Percentiles rank a stretch among this genome's conserved stretches.
Evolutionary conservation across 352 stramenopile species (phyloP).

Genomic region (Thalassiosira hispida): DNA sequence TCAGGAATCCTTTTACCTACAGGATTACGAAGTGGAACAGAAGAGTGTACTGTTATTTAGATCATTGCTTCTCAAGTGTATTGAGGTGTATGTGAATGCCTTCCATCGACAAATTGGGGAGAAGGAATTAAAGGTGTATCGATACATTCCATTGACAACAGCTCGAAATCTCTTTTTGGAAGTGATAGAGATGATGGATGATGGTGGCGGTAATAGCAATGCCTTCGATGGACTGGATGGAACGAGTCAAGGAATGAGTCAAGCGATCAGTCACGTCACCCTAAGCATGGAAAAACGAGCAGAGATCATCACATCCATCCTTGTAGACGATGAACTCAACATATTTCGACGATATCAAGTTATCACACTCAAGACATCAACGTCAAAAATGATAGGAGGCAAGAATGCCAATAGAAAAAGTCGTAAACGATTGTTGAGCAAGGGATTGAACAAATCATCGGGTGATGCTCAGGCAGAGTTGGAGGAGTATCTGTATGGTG

Average conservation of each 20-base stretch:
- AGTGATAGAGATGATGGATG: slow-evolving; percentile 48
- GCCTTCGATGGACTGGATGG: not conserved
- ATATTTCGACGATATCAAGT: slow-evolving; percentile 66
- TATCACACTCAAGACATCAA: slow-evolving; percentile 35
- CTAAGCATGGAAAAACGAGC: slow-evolving; percentile 30
- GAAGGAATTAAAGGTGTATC: slow-evolving; percentile 35
- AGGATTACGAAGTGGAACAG: slow-evolving; percentile 47
- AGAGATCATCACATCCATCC: slow-evolving; percentile 44
- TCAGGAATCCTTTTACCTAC: slow-evolving; percentile 48
- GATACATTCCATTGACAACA: slow-evolving; percentile 53
- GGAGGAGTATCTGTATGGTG: slow-evolving; percentile 61
- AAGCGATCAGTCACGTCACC: not conserved
- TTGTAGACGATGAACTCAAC: slow-evolving; percentile 39
- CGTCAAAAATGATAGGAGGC: slow-evolving; percentile 14
- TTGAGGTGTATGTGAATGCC: slow-evolving; percentile 52
- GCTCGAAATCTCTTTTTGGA: slow-evolving; percentile 51
- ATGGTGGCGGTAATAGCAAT: not conserved
- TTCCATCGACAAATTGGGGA: slow-evolving; percentile 46
- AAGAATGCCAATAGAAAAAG: slow-evolving; percentile 14
- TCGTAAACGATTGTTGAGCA: slow-evolving; percentile 48
- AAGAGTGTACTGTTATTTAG: slow-evolving; percentile 56
- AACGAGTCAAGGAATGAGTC: not conserved
- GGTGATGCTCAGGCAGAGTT: slow-evolving; percentile 39
- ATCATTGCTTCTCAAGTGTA: slow-evolving; percentile 49
- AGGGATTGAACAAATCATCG: slow-evolving; percentile 6